phyloP scores from a whole-genome alignment of 257 asterid genomes.

The Solanum tarijense region DNA sequence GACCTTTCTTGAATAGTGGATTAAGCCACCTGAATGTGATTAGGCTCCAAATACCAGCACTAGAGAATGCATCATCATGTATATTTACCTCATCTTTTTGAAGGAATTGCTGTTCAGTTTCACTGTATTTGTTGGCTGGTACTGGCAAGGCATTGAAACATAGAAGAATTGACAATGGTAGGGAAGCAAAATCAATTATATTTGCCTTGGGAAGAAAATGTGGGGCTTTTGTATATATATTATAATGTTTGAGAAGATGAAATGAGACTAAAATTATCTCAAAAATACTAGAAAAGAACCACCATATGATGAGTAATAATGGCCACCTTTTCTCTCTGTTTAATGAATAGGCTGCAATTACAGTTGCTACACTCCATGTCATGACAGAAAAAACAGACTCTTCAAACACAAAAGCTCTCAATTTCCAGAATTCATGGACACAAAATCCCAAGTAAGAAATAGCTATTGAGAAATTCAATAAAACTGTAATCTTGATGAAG shows the following conservation, averaged over 20 bases:
- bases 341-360: conserved; percentile 26
- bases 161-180: conserved; percentile 40
- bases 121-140: conserved; percentile 6
- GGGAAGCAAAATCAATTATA: conserved; percentile 34
- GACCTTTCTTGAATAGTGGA: conserved; percentile 60
- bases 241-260: conserved; percentile 16
- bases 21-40: conserved; percentile 71
- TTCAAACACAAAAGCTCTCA: conserved; percentile 4
- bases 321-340: conserved; percentile 47
- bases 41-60: conserved; percentile 64
- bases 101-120: conserved; percentile 38
- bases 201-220: conserved; percentile 22
- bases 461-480: conserved; percentile 26
- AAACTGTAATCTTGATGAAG: conserved; percentile 28
- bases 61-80: conserved; percentile 32
- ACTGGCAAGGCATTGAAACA: conserved; percentile 26
- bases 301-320: conserved; percentile 48
- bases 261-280: conserved; percentile 14
- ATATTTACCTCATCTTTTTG: conserved; percentile 1
- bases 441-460: conserved; percentile 31
- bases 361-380: conserved; percentile 46
- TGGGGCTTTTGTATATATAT: conserved; percentile 11
- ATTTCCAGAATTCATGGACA: conserved; percentile 28
- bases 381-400: conserved; percentile 23
- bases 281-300: conserved; percentile 38